These are phyloP conservation scores for Coemansia sp. DNA, from an alignment of 192 early-diverging fungal genomes.

Conservation along the genomic window DNA sequence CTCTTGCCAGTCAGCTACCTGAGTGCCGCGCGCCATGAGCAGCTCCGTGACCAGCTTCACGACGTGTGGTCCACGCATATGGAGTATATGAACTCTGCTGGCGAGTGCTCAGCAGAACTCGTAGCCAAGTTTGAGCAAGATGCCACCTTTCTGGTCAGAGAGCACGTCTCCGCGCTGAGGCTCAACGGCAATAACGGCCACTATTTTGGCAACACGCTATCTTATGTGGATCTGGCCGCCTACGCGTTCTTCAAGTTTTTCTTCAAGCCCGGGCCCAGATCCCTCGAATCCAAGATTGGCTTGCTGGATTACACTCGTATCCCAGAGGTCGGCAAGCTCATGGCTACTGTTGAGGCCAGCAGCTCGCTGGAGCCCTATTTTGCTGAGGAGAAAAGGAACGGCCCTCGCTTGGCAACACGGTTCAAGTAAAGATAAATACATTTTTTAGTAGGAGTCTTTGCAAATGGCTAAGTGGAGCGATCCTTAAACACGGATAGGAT, in stretches of 20 bases:
- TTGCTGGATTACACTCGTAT: conserved; percentile 3
- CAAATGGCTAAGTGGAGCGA: neutral
- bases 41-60: conserved; percentile 16
- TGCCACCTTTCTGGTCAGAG: neutral
- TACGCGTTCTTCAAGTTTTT: conserved; percentile 29
- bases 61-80: conserved; percentile 12
- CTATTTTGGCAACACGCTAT: conserved; percentile 45
- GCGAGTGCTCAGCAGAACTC: neutral
- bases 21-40: conserved; percentile 32
- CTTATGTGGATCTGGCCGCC: conserved; percentile 48
- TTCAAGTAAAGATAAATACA: conserved; percentile 9
- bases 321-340: conserved; percentile 37
- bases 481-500: conserved; percentile 1
- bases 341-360: conserved; percentile 21
- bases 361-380: neutral
- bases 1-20: conserved; percentile 29
- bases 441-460: neutral
- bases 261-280: neutral
- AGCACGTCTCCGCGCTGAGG: conserved; percentile 16
- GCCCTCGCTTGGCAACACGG: neutral
- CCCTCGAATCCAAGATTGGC: neutral
- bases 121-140: conserved; percentile 1
- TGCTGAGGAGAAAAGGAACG: neutral
- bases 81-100: neutral
- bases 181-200: conserved; percentile 61